Conservation (phyloP, 108 stramenopile species). For the Nitzschia putrida region DNA sequence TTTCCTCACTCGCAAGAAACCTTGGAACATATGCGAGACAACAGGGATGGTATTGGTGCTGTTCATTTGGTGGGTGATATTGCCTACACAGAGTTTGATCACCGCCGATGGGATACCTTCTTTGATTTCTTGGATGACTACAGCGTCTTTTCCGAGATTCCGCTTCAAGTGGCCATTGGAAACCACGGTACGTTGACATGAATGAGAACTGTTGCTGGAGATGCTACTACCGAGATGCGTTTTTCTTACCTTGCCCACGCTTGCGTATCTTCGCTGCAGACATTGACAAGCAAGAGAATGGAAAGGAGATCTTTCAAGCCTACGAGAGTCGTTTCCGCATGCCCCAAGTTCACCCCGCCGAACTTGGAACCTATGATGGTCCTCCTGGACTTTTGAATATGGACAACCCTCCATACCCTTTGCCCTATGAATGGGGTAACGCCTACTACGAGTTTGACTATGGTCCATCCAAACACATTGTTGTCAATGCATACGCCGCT, state of each 20-base stretch:
- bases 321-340: conserved; percentile 82
- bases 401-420: conserved; percentile 62
- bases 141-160: conserved; percentile 52
- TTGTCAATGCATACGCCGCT: conserved; percentile 72
- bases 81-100: conserved; percentile 71
- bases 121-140: conserved; percentile 76
- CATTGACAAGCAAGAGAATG: conserved; percentile 61
- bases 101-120: conserved; percentile 81
- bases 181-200: conserved; percentile 56
- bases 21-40: conserved; percentile 37
- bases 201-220: background rate
- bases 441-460: conserved; percentile 75
- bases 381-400: conserved; percentile 43
- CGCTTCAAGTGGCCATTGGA: conserved; percentile 66
- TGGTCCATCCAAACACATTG: conserved; percentile 71
- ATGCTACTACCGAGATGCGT: background rate
- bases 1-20: conserved; percentile 48
- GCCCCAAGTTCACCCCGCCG: conserved; percentile 67
- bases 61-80: conserved; percentile 79
- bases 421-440: conserved; percentile 83
- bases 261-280: conserved; percentile 30
- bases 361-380: conserved; percentile 52
- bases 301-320: conserved; percentile 60
- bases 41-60: conserved; percentile 46
- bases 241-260: background rate